phyloP scores from a whole-genome alignment of 371 early-diverging fungal species.

The Syncephalastrum sp. region DNA sequence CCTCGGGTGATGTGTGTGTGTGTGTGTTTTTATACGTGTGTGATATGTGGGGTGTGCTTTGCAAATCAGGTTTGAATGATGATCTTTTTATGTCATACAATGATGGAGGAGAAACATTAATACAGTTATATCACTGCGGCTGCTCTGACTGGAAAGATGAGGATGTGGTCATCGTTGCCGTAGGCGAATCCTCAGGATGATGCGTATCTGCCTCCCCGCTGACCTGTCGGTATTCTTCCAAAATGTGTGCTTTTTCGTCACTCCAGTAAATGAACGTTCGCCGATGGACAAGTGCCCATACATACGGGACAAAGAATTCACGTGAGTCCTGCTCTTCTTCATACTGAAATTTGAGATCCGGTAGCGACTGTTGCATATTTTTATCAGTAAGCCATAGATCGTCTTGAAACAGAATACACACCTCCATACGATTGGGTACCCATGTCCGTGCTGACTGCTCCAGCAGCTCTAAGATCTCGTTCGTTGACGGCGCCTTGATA shows the following conservation, averaged over 20 bases:
- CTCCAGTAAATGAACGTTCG: slow-evolving; percentile 70
- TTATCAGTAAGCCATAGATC: neutral
- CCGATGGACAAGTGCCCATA: slow-evolving; percentile 65
- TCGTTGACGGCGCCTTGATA: slow-evolving; percentile 64
- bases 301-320: slow-evolving; percentile 72
- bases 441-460: slow-evolving; percentile 68
- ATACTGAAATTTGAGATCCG: slow-evolving; percentile 67
- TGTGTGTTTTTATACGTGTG: too few species aligned
- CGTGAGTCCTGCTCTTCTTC: slow-evolving; percentile 62
- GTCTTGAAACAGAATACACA: slow-evolving; percentile 8
- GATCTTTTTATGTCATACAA: too few species aligned
- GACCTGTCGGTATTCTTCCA: slow-evolving; percentile 43
- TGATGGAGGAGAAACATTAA: too few species aligned
- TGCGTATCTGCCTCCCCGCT: slow-evolving; percentile 5
- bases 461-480: slow-evolving; percentile 64
- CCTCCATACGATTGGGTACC: slow-evolving; percentile 58
- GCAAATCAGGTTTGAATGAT: too few species aligned
- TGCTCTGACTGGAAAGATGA: too few species aligned
- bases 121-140: too few species aligned
- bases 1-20: too few species aligned
- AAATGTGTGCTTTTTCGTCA: slow-evolving; percentile 58
- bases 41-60: too few species aligned
- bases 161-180: too few species aligned
- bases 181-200: too few species aligned
- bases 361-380: slow-evolving; percentile 26